Conservation (phyloP, 2,329 filamentous ascomycete genomes). For the Calonectria multiphialidica region DNA sequence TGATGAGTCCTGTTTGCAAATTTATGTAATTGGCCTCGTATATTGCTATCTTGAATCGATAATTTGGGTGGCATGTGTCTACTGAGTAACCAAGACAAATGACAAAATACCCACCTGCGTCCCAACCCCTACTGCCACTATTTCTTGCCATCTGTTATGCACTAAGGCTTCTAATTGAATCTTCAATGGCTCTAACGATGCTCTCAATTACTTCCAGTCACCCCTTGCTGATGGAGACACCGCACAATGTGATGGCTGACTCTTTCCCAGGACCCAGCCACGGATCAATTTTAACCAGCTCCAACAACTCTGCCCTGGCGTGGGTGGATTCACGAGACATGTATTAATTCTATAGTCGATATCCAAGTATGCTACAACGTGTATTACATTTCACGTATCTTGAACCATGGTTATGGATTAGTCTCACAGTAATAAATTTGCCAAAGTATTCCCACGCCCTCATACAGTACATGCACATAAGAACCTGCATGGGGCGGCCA, state of each 20-base stretch:
- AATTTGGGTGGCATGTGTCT: no score
- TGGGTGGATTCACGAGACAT: slow-evolving; percentile 5
- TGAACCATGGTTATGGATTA: neutral
- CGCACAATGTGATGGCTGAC: neutral
- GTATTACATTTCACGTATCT: neutral
- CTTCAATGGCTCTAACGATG: neutral
- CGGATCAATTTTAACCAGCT: neutral
- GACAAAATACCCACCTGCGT: no score
- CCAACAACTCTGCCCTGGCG: neutral
- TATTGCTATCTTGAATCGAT: neutral
- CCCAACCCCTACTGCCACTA: neutral
- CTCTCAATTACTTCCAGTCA: neutral
- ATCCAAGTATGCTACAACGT: neutral
- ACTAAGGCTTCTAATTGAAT: neutral
- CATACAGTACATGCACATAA: neutral
- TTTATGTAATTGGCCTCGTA: neutral
- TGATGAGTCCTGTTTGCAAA: neutral
- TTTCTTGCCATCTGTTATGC: neutral
- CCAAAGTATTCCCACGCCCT: neutral
- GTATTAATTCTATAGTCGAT: neutral
- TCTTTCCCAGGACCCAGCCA: neutral
- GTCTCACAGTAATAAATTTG: slow-evolving; percentile 14
- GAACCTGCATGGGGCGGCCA: neutral
- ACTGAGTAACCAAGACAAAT: no score
- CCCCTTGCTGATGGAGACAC: neutral